Conservation (phyloP, 2,329 filamentous ascomycete genomes). For the Phialophora expanda region DNA sequence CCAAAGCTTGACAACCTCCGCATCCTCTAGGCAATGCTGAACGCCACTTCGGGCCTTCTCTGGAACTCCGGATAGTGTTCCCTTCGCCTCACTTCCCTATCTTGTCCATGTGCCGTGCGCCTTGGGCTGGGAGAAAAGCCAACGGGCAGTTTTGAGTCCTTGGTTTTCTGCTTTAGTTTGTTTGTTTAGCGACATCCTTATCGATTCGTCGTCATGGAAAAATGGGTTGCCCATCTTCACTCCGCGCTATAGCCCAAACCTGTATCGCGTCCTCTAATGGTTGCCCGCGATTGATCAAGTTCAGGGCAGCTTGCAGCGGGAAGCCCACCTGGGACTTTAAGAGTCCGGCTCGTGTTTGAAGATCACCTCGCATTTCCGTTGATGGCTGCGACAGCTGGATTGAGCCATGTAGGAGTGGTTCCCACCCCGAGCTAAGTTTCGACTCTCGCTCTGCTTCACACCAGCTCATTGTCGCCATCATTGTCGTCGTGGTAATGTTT, state of each 20-base stretch:
- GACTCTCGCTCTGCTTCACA: conserved; percentile 4
- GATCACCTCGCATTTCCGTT: neutral
- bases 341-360: neutral
- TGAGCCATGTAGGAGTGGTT: conserved; percentile 1
- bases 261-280: conserved; percentile 17
- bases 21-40: neutral
- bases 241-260: conserved; percentile 21
- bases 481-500: conserved; percentile 16
- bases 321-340: neutral
- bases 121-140: neutral
- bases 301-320: conserved; percentile 17
- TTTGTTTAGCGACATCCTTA: conserved; percentile 2
- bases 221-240: conserved; percentile 13
- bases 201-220: conserved; percentile 6
- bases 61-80: neutral
- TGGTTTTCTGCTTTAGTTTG: conserved; percentile 1
- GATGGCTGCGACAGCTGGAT: conserved; percentile 10
- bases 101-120: conserved; percentile 1
- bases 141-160: conserved; percentile 12
- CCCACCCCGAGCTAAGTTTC: neutral
- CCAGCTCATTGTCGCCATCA: conserved; percentile 6
- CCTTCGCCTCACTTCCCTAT: conserved; percentile 15
- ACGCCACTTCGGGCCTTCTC: neutral
- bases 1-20: neutral
- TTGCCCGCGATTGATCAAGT: conserved; percentile 13